Percentiles rank a stretch among this genome's conserved stretches.
These are phyloP conservation scores for Apiospora pterosperma DNA, from an alignment of 2,329 filamentous ascomycete species.

Conservation along the genomic window DNA sequence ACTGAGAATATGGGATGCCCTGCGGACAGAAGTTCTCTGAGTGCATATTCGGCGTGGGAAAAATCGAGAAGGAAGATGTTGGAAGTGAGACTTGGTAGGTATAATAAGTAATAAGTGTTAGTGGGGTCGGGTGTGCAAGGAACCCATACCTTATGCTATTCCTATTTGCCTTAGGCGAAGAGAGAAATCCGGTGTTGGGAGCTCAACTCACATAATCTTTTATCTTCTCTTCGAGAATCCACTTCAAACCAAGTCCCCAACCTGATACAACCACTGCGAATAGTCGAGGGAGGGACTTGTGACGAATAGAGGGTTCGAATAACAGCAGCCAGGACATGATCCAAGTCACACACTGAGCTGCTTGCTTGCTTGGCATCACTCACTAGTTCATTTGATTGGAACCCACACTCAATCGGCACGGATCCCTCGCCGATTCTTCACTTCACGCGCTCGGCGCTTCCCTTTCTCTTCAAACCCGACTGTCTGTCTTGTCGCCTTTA, in stretches of 20 bases:
- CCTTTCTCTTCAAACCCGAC: background rate
- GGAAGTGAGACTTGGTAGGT: background rate
- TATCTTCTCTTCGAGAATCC: background rate
- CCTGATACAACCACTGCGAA: background rate
- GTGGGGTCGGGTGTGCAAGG: background rate
- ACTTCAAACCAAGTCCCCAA: background rate
- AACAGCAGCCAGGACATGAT: background rate
- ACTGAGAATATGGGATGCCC: background rate
- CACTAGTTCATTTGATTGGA: constrained; percentile 2
- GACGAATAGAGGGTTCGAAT: background rate
- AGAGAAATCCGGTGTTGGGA: background rate
- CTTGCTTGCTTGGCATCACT: constrained; percentile 2
- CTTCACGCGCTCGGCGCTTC: background rate
- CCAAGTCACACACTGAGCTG: background rate
- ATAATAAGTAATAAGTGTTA: background rate
- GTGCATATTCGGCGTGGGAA: background rate
- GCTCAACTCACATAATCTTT: background rate
- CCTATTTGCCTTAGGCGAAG: background rate
- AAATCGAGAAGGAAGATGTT: background rate
- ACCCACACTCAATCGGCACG: constrained; percentile 3
- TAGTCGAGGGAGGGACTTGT: background rate
- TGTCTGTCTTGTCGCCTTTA: background rate
- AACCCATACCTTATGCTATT: background rate
- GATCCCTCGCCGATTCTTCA: background rate
- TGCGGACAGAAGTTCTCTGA: background rate